Percentiles rank a stretch among this genome's conserved stretches.
phyloP scores from a whole-genome alignment of 2,329 filamentous ascomycete genomes.

The Didymella sp. region DNA sequence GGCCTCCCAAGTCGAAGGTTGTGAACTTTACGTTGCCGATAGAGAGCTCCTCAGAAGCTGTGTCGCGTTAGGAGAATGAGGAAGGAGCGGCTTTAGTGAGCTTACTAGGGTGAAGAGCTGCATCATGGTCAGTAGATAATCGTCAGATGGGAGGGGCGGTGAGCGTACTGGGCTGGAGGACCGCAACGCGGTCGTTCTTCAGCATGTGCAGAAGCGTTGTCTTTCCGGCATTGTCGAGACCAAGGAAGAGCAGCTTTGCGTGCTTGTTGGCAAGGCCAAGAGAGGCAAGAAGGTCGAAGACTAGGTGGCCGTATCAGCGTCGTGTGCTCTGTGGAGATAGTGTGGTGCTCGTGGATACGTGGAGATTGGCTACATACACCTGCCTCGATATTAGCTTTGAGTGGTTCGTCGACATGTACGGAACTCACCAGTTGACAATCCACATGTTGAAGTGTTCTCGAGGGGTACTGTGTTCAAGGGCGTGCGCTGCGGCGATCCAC shows the following conservation, averaged over 20 bases:
- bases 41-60: constrained; percentile 69
- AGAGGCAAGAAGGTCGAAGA: constrained; percentile 85
- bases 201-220: constrained; percentile 91
- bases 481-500: constrained; percentile 15
- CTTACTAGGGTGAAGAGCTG: constrained; percentile 81
- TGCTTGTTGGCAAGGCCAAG: constrained; percentile 91
- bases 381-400: constrained; percentile 3
- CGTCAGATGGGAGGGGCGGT: background rate
- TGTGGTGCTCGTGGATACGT: constrained; percentile 16
- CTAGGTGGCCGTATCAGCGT: constrained; percentile 53
- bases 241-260: constrained; percentile 72
- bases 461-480: constrained; percentile 7
- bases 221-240: constrained; percentile 91
- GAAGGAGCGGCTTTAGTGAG: constrained; percentile 26
- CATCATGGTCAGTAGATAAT: constrained; percentile 10
- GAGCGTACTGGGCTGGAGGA: constrained; percentile 67
- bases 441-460: constrained; percentile 65
- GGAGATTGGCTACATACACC: constrained; percentile 27
- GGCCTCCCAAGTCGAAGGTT: constrained; percentile 73
- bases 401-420: background rate
- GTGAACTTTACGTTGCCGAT: constrained; percentile 75
- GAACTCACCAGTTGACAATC: constrained; percentile 81
- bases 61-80: constrained; percentile 6
- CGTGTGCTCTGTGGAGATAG: constrained; percentile 7
- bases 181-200: constrained; percentile 86